Conservation (phyloP, 106 monocot genomes). For the Acorus gramineus region DNA sequence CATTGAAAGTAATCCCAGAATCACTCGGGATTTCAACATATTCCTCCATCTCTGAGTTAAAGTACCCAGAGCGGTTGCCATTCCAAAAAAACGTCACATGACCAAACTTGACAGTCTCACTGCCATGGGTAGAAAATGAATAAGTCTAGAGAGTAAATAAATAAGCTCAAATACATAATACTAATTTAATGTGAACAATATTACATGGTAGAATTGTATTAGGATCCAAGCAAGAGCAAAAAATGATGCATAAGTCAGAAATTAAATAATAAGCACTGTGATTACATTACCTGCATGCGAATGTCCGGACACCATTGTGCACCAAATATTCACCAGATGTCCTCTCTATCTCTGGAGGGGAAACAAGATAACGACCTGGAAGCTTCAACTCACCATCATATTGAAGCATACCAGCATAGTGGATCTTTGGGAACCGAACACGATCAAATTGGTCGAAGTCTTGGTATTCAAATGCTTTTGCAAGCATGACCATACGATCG, state of each 20-base stretch:
- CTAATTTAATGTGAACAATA: too few relatives aligned
- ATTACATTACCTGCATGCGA: conserved; percentile 77
- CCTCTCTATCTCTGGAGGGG: conserved; percentile 90
- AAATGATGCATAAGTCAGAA: neutral
- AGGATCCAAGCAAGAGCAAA: neutral
- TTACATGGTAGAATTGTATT: too few relatives aligned
- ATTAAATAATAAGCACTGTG: neutral
- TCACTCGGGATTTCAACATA: conserved; percentile 98
- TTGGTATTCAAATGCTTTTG: conserved; percentile 91
- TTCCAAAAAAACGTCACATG: conserved; percentile 99
- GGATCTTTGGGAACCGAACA: conserved; percentile 74
- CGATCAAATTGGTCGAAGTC: conserved; percentile 92
- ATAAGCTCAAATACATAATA: too few relatives aligned
- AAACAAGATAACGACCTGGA: conserved; percentile 68
- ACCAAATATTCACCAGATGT: conserved; percentile 99
- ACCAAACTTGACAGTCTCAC: conserved; percentile 91
- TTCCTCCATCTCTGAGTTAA: conserved; percentile 57
- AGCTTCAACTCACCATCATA: conserved; percentile 97
- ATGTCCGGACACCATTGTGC: conserved; percentile 77
- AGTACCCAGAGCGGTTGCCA: conserved; percentile 83
- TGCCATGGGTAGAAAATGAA: conserved; percentile 14
- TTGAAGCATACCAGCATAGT: conserved; percentile 95
- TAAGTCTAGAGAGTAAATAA: neutral
- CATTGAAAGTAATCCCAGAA: conserved; percentile 79
- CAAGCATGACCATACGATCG: conserved; percentile 93